Evolutionary conservation across 805 yeast species (phyloP).

Genomic region (Teunomyces cretensis): DNA sequence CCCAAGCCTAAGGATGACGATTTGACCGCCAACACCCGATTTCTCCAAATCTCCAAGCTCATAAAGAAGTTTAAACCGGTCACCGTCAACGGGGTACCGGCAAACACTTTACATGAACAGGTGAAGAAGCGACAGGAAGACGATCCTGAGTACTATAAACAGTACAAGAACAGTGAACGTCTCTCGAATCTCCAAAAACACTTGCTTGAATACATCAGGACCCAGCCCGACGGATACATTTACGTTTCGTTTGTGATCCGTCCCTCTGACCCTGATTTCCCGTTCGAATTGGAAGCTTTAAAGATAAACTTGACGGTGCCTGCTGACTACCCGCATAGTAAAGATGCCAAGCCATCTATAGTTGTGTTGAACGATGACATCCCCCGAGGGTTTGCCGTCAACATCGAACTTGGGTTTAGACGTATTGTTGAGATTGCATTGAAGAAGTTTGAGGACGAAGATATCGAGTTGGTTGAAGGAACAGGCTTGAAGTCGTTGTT

Average conservation of each 20-base stretch:
- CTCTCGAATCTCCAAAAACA: conserved; percentile 25
- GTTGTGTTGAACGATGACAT: conserved; percentile 64
- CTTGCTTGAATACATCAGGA: conserved; percentile 29
- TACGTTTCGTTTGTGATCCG: conserved; percentile 45
- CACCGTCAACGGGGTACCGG: conserved; percentile 35
- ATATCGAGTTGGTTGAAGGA: conserved; percentile 41
- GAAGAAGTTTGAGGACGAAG: conserved; percentile 19
- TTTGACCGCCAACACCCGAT: conserved; percentile 5
- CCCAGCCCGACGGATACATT: conserved; percentile 19
- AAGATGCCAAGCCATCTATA: conserved; percentile 46
- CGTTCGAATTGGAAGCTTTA: conserved; percentile 58
- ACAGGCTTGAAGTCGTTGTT: conserved; percentile 55
- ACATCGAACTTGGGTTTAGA: conserved; percentile 65
- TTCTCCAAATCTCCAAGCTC: conserved; percentile 30
- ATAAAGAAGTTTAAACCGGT: conserved; percentile 30
- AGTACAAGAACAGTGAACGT: conserved; percentile 8
- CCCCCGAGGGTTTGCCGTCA: conserved; percentile 65
- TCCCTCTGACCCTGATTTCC: conserved; percentile 75
- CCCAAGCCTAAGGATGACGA: not conserved
- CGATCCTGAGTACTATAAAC: conserved; percentile 4
- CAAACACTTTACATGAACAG: conserved; percentile 7
- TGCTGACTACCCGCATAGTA: conserved; percentile 46
- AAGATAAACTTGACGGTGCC: conserved; percentile 58
- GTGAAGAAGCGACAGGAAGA: conserved; percentile 7
- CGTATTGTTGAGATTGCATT: conserved; percentile 36